Evolutionary conservation across 768 basidiomycete genomes (phyloP), one percentile per base, ranked within the genome.

Genomic region (Auriscalpium microsporum): DNA sequence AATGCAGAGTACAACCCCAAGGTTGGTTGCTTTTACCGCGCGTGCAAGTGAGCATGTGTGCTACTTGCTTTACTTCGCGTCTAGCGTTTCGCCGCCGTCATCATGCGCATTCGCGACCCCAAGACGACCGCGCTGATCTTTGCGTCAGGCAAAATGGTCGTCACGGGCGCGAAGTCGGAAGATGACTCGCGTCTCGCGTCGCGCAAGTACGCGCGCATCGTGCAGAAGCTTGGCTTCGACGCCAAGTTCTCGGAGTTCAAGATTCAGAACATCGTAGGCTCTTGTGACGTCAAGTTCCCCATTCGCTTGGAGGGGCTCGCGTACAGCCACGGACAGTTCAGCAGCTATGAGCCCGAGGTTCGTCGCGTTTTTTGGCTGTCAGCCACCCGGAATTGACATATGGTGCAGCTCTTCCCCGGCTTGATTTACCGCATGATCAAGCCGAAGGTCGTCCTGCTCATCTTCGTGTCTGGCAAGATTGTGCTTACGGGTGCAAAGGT

Each of bases 1-100:
- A 99, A 99, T 70, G 96, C 96, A 35, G 96, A 99, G 75, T 99
- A 99, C 71, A 98, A 98, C 69, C 96, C 96, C 50, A 97, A 99
- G 93, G 96, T 98, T 82, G 73, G 90, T 88, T 77, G 71, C 37
- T 50, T 67, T 88, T 77, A 71, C 33, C 49, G 67, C 66, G 67
- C 69, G 71, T 75, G 63, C 70, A 61, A 63, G 72, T 66, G 71
- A 71, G 73, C 72, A 73, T 77, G 75, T 77, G 36, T 65, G 64
- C 67, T 73, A 76, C 75, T 73, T 75, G 78, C 73, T 76, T 72
- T 75, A 72, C 70, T 74, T 66, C 73, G 61, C 69, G 67, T 75
- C 54, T 76, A 99, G 96, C 96, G 96, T 87, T 99, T 99, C 78
- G 96, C 95, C 64, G 96, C 96, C 58, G 96, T 98, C 63, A 98